A percentile compares a stretch with the other conserved stretches of the same genome.
These are phyloP conservation scores for Plenodomus tracheiphilus DNA, from an alignment of 2,329 filamentous ascomycete genomes.

Conservation along the genomic window DNA sequence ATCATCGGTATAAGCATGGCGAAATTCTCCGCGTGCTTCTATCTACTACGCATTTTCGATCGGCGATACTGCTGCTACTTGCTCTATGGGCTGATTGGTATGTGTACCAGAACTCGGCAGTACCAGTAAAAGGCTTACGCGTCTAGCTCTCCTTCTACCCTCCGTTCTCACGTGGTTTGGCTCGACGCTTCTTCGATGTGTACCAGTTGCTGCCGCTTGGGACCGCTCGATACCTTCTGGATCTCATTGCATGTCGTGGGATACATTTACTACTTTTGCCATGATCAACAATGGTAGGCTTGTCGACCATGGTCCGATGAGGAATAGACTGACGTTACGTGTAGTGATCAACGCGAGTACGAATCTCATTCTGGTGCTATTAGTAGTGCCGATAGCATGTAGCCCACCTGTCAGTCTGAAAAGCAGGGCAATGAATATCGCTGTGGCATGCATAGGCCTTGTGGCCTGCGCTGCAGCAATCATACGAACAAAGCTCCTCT, in stretches of 20 bases:
- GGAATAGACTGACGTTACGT: neutral
- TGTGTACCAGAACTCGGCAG: neutral
- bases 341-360: constrained; percentile 27
- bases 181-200: constrained; percentile 52
- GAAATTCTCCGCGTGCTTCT: constrained; percentile 53
- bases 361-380: constrained; percentile 36
- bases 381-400: constrained; percentile 45
- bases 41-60: constrained; percentile 48
- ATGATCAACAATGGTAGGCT: constrained; percentile 48
- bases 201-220: constrained; percentile 52
- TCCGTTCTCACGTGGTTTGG: constrained; percentile 49
- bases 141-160: constrained; percentile 20
- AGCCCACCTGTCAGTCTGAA: constrained; percentile 40
- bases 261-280: constrained; percentile 50
- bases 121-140: constrained; percentile 5
- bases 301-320: neutral
- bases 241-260: constrained; percentile 29
- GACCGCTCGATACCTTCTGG: constrained; percentile 18
- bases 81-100: constrained; percentile 49
- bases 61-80: constrained; percentile 43
- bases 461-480: constrained; percentile 47
- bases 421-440: constrained; percentile 37
- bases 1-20: constrained; percentile 50
- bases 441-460: constrained; percentile 37
- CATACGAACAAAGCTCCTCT: constrained; percentile 31